These are phyloP conservation scores for Spencermartinsiella ligniputridi DNA, from an alignment of 1,139 yeast species.

Conservation along the genomic window DNA sequence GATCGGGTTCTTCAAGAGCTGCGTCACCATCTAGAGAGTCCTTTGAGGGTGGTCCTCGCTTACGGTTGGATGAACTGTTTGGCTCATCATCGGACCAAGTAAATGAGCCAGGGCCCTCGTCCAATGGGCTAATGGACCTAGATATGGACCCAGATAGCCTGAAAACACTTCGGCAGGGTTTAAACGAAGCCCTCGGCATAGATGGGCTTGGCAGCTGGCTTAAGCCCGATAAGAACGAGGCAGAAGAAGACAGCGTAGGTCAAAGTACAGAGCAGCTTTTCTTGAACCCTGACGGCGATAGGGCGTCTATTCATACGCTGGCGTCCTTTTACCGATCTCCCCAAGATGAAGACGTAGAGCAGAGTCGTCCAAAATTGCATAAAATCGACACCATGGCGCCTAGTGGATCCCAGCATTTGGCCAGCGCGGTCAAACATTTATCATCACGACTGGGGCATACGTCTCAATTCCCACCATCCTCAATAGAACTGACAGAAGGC, in stretches of 20 bases:
- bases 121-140: conserved; percentile 6
- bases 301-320: neutral
- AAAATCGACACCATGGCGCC: neutral
- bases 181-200: conserved; percentile 26
- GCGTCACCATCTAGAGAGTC: neutral
- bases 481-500: neutral
- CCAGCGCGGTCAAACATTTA: neutral
- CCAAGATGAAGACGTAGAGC: neutral
- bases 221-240: conserved; percentile 5
- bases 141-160: conserved; percentile 14
- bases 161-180: conserved; percentile 19
- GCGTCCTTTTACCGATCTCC: neutral
- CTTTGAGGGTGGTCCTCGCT: neutral
- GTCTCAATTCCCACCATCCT: neutral
- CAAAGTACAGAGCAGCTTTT: neutral
- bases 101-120: neutral
- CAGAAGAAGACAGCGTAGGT: neutral
- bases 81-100: neutral
- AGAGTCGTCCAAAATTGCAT: neutral
- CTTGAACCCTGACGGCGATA: neutral
- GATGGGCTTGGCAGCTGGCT: conserved; percentile 26
- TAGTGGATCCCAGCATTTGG: neutral
- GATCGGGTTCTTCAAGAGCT: neutral
- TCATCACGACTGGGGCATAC: neutral
- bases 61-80: neutral